A percentile compares a stretch with the other conserved stretches of the same genome.
Evolutionary conservation across 805 yeast species (phyloP).

Genomic region (Saccharomyces kudriavzevii): DNA sequence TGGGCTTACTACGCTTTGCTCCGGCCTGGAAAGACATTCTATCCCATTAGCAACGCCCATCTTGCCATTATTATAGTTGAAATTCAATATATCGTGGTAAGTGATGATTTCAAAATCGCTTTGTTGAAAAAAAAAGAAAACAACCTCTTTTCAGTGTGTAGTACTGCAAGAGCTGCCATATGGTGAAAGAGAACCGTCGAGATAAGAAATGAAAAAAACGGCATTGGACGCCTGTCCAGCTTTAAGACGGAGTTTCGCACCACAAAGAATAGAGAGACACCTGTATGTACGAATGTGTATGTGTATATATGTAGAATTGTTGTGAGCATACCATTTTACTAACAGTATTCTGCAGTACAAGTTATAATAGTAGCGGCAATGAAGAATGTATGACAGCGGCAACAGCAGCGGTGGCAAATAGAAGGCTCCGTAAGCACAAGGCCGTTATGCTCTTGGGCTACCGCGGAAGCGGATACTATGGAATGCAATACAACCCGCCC

Average conservation of each 20-base stretch:
- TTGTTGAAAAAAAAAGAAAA: no score
- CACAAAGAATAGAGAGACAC: neutral
- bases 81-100: neutral
- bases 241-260: neutral
- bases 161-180: neutral
- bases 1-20: neutral
- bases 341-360: neutral
- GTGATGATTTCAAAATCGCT: no score
- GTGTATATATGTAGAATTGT: neutral
- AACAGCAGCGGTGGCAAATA: neutral
- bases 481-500: conserved; percentile 90
- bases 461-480: conserved; percentile 94
- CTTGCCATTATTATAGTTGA: neutral
- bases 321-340: neutral
- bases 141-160: no score
- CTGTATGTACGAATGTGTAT: neutral
- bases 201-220: neutral
- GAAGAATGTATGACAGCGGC: neutral
- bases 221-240: neutral
- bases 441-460: conserved; percentile 89
- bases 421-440: conserved; percentile 50
- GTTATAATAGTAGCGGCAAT: neutral
- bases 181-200: neutral
- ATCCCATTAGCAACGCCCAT: neutral
- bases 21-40: neutral